phyloP scores from a whole-genome alignment of 2,329 filamentous ascomycete genomes.

The Bimuria novae-zelandiae region DNA sequence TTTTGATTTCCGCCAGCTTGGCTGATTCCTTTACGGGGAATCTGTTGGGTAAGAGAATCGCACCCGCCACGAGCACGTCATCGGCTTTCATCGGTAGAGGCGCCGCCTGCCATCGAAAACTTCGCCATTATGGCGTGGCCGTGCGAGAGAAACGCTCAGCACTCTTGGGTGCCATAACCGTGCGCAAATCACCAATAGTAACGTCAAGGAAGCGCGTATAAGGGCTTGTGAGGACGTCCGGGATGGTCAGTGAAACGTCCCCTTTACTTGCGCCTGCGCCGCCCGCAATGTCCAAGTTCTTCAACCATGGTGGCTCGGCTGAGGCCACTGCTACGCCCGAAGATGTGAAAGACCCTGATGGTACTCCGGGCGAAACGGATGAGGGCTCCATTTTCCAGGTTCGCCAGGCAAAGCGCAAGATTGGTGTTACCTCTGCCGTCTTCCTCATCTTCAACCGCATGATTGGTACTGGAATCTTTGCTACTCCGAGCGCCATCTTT shows the following conservation, averaged over 20 bases:
- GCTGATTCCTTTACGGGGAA: too few relatives aligned
- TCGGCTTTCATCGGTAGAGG: constrained; percentile 2
- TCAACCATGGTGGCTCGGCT: background rate
- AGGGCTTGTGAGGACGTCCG: too few relatives aligned
- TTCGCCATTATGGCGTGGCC: background rate
- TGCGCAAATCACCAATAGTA: background rate
- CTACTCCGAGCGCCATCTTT: constrained; percentile 64
- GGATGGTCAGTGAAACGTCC: background rate
- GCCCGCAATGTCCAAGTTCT: constrained; percentile 1
- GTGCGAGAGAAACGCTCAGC: background rate
- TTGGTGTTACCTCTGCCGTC: constrained; percentile 30
- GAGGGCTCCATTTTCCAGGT: constrained; percentile 30
- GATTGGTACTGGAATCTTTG: constrained; percentile 70
- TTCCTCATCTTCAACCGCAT: constrained; percentile 65
- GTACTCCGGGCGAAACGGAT: constrained; percentile 16
- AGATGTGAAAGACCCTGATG: background rate
- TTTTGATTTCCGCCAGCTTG: background rate
- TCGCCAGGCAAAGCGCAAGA: constrained; percentile 35
- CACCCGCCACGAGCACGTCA: constrained; percentile 1
- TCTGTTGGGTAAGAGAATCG: background rate
- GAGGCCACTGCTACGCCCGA: background rate
- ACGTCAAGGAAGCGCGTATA: background rate
- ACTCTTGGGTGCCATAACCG: background rate
- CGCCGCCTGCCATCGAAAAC: background rate
- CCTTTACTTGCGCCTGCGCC: constrained; percentile 1